Evolutionary conservation across 306 rosid species (phyloP), one percentile per base, ranked within the genome.

Genomic region (Clitoria ternatea): DNA sequence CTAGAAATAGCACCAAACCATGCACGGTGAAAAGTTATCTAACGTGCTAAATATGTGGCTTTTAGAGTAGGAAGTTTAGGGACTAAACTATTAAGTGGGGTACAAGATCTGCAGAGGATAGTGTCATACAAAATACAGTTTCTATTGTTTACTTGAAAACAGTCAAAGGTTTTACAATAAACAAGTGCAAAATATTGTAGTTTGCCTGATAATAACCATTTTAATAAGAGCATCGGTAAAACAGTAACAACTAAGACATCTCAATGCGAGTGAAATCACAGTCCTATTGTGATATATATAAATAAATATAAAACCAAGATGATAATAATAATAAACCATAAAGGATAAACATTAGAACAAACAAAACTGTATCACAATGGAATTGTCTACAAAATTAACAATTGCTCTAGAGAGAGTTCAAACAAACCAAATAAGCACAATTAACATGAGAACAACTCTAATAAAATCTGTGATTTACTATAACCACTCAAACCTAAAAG

Each of bases 301-400:
- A 52, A 22, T 24, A 17, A 12, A n/a, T n/a, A n/a, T n/a, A n/a
- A n/a, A n/a, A n/a, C n/a, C n/a, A n/a, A n/a, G n/a, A n/a, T n/a
- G 26, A 17, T 5, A 7, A 53, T 36, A 50, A n/a, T 15, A 4
- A 32, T 6, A 7, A 24, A 52, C 32, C 47, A 20, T 27, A 26
- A 18, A 62, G 65, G n/a, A n/a, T n/a, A 29, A 66, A 61, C 10
- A 18, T 5, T 15, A 64, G 8, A 54, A 32, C 20, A 82, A 70
- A 56, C 62, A 61, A 73, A 77, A 78, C 66, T 68, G 77, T 71
- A 75, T 56, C 69, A 72, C 13, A 70, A 75, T 70, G 40, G 74
- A 66, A 33, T 65, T 60, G 84, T 83, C 76, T 60, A 67, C 84
- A 45, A 72, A 67, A 64, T 70, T 64, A 50, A 75, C 69, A 78